phyloP scores from a whole-genome alignment of 2,329 filamentous ascomycete genomes.

The Mycosphaerella sp. region DNA sequence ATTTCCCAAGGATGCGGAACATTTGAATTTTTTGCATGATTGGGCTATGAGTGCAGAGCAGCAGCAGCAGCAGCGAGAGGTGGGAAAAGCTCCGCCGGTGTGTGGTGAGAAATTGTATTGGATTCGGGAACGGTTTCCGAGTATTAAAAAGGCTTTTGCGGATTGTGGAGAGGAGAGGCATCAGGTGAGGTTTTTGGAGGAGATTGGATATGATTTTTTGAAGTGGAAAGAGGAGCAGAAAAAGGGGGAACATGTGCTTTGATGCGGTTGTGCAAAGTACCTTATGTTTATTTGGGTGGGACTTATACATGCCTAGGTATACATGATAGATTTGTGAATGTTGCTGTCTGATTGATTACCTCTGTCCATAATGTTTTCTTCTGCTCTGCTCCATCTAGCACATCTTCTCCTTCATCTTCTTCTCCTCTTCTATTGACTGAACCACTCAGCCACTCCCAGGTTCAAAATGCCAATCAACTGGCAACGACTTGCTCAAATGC shows the following conservation, averaged over 20 bases:
- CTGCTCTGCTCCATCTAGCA: neutral
- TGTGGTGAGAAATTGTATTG: slow-evolving; percentile 69
- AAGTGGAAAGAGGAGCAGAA: slow-evolving; percentile 27
- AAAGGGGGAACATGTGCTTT: slow-evolving; percentile 4
- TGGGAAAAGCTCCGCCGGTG: slow-evolving; percentile 59
- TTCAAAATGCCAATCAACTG: neutral
- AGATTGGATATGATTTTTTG: slow-evolving; percentile 54
- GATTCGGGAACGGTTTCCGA: slow-evolving; percentile 60
- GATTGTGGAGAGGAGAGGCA: slow-evolving; percentile 52
- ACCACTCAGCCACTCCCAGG: neutral
- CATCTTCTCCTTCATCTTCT: neutral
- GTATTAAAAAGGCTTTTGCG: slow-evolving; percentile 67
- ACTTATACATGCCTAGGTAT: too few relatives aligned
- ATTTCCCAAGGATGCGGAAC: slow-evolving; percentile 58
- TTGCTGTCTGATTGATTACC: neutral
- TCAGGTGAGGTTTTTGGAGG: slow-evolving; percentile 57
- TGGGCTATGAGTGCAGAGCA: slow-evolving; percentile 49
- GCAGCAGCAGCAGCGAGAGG: slow-evolving; percentile 13
- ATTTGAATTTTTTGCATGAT: slow-evolving; percentile 62
- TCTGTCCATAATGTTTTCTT: neutral
- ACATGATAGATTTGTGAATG: neutral
- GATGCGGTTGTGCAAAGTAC: neutral
- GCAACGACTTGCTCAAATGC: neutral
- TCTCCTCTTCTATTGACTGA: neutral
- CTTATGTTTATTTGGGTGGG: neutral